A percentile compares a stretch with the other conserved stretches of the same genome.
phyloP scores from a whole-genome alignment of 2,329 filamentous ascomycete genomes.

The Neoascochyta sp. region DNA sequence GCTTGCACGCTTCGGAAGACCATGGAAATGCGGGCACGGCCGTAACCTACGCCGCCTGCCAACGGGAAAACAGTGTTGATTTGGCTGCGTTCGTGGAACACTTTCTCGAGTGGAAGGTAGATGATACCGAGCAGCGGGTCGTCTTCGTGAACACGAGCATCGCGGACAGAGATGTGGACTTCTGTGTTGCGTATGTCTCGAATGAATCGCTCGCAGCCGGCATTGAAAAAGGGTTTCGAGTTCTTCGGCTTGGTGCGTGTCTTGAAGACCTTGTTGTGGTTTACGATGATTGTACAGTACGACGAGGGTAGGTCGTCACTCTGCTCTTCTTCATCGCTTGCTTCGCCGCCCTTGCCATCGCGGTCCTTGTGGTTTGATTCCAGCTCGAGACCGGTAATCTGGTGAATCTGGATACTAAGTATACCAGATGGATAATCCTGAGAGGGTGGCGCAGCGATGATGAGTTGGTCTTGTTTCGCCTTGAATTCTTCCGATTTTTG shows the following conservation, averaged over 20 bases:
- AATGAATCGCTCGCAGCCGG: slow-evolving; percentile 69
- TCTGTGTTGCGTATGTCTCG: slow-evolving; percentile 65
- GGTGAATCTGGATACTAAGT: slow-evolving; percentile 67
- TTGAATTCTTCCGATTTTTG: slow-evolving; percentile 66
- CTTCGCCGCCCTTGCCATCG: slow-evolving; percentile 46
- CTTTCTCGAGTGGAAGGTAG: slow-evolving; percentile 60
- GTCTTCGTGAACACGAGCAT: slow-evolving; percentile 65
- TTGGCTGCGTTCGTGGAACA: slow-evolving; percentile 62
- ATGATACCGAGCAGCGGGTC: slow-evolving; percentile 67
- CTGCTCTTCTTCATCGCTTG: slow-evolving; percentile 59
- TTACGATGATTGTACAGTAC: slow-evolving; percentile 70
- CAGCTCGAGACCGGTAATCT: slow-evolving; percentile 66
- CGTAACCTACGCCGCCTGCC: slow-evolving; percentile 69
- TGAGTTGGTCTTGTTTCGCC: slow-evolving; percentile 55
- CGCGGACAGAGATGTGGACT: slow-evolving; percentile 64
- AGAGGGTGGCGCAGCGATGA: slow-evolving; percentile 64
- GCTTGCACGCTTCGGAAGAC: slow-evolving; percentile 68
- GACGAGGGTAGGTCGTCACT: slow-evolving; percentile 63
- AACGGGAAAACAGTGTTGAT: slow-evolving; percentile 64
- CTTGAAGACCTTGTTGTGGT: slow-evolving; percentile 66
- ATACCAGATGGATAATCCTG: slow-evolving; percentile 62
- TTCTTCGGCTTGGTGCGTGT: slow-evolving; percentile 76
- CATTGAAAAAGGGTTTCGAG: slow-evolving; percentile 74
- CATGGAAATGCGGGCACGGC: slow-evolving; percentile 64
- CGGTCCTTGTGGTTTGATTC: slow-evolving; percentile 56